Evolutionary conservation across 345 rosid species (phyloP).

Genomic region (Gossypium thurberi): DNA sequence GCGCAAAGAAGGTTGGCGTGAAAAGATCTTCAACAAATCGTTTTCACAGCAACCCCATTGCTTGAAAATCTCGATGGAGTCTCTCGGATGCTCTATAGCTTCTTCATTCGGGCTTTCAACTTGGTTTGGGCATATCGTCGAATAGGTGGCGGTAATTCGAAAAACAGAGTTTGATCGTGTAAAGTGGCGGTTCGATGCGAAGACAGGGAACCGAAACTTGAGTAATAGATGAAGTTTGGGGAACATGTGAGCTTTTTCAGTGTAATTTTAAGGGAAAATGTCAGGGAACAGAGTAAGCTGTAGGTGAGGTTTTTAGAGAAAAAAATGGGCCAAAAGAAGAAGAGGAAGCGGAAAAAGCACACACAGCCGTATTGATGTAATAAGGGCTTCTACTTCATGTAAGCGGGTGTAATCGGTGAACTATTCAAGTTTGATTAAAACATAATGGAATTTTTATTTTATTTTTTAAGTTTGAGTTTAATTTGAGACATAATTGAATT

Average conservation of each 20-base stretch:
- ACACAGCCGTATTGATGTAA: too few species aligned
- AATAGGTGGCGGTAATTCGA: constrained; percentile 35
- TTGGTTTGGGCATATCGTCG: constrained; percentile 53
- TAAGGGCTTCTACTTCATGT: too few species aligned
- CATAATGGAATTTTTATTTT: too few species aligned
- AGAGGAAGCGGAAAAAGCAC: not conserved
- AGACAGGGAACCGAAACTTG: not conserved
- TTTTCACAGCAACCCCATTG: constrained; percentile 68
- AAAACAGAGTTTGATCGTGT: not conserved
- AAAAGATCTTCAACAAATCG: constrained; percentile 43
- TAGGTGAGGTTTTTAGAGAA: not conserved
- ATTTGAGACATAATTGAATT: too few species aligned
- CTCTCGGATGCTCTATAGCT: constrained; percentile 12
- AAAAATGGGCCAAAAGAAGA: not conserved
- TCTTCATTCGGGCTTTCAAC: constrained; percentile 8
- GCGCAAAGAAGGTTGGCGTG: constrained; percentile 48
- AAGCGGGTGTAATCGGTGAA: too few species aligned
- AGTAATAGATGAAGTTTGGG: not conserved
- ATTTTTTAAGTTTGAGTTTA: too few species aligned
- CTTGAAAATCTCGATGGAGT: constrained; percentile 33
- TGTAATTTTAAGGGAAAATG: not conserved
- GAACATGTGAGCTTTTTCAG: not conserved
- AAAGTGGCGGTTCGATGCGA: not conserved
- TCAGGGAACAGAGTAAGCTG: not conserved
- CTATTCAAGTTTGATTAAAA: too few species aligned